Evolutionary conservation across 192 early-diverging fungal species (phyloP).

Genomic region (Backusella westeae): DNA sequence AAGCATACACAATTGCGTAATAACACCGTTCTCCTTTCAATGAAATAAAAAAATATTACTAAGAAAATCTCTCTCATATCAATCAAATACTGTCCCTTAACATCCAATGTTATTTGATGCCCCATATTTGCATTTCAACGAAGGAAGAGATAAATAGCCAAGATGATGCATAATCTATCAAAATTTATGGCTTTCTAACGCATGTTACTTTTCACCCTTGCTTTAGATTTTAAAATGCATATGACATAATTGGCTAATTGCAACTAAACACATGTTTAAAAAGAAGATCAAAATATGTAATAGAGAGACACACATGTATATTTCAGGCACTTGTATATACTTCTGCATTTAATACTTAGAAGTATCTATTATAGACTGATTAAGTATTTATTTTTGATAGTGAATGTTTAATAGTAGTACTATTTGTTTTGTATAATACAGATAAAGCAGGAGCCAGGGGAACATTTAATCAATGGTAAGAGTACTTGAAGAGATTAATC

Average conservation of each 20-base stretch:
- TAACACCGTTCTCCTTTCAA: not conserved
- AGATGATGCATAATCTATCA: too few relatives aligned
- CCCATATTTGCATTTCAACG: not conserved
- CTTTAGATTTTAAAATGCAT: not conserved
- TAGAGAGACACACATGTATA: not conserved
- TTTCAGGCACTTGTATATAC: not conserved
- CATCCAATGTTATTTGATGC: not conserved
- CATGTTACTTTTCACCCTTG: not conserved
- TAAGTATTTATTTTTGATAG: not conserved
- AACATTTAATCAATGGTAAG: not conserved
- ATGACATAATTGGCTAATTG: not conserved
- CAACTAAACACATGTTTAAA: not conserved
- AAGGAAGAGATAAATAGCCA: not conserved
- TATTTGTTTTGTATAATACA: not conserved
- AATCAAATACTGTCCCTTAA: not conserved
- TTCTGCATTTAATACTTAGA: not conserved
- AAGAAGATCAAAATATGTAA: not conserved
- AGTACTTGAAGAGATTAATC: not conserved
- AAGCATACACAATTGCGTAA: not conserved
- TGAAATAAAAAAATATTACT: not conserved
- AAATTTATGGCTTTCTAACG: too few relatives aligned
- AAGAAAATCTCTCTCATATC: not conserved
- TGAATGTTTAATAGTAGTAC: not conserved
- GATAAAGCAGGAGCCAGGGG: not conserved
- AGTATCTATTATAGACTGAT: not conserved